These are phyloP conservation scores for Dictyostelium capitatum DNA, from an alignment of 78 protist species.

Conservation along the genomic window DNA sequence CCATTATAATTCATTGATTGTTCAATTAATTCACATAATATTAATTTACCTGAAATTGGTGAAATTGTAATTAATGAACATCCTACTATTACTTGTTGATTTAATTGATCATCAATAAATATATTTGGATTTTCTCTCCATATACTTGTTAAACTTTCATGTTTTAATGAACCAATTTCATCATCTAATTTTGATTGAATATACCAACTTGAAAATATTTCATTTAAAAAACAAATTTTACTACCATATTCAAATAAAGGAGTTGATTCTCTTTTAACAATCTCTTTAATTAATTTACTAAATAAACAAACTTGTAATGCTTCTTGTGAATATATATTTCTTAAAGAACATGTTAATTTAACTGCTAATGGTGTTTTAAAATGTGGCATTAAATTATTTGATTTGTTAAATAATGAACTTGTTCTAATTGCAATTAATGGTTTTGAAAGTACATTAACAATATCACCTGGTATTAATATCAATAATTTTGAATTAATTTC, in stretches of 20 bases:
- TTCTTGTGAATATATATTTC: not conserved
- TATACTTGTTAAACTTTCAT: not conserved
- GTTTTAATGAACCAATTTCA: not conserved
- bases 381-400: not conserved
- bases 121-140: slow-evolving; percentile 4
- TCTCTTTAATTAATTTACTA: not conserved
- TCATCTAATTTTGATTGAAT: not conserved
- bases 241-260: not conserved
- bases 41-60: not conserved
- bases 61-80: not conserved
- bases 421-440: not conserved
- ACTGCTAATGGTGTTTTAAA: not conserved
- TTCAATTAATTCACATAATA: not conserved
- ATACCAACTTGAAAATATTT: not conserved
- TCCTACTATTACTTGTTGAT: not conserved
- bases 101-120: not conserved
- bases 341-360: not conserved
- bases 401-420: not conserved
- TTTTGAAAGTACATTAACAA: not conserved
- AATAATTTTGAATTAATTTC: not conserved
- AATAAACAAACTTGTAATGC: not conserved
- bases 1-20: not conserved
- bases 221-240: not conserved
- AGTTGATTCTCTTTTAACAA: not conserved
- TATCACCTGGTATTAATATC: not conserved